Evolutionary conservation across 805 yeast species (phyloP), one percentile per base, ranked within the genome.

Genomic region (Saturnispora bothae): DNA sequence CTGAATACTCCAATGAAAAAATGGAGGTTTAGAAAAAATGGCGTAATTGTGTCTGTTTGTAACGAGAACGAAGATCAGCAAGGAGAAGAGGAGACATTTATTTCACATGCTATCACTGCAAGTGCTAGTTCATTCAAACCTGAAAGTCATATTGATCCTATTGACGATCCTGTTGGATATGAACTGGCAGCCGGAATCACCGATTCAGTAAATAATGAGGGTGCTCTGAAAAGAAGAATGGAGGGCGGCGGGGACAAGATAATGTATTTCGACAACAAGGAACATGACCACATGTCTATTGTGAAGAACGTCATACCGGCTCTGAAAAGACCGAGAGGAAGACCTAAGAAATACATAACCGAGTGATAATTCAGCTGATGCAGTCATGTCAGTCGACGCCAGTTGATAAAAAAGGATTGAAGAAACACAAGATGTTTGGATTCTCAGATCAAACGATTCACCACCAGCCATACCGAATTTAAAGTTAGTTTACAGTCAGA

Each of bases 21-120:
- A 28, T 56, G 61, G 60, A 47, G 51, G 23, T 55, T 47, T 40
- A 56, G 54, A 35, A 57, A 55, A 29, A 57, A 53, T 41, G 61
- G 62, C 7, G 42, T 48, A 14, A 50, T 57, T 15, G 47, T 54
- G 10, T 43, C 46, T 29, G 61, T 56, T 10, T 51, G 10, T 26
- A 26, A 26, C 15, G 10, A 22, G 7, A 22, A 22, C 25, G 25
- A 22, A 22, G 25, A 22, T 10, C 10, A 22, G 10, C 10, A 22
- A 22, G 25, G 10, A 22, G 25, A 22, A 22, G 25, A 22, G 10
- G 25, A 22, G 10, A 10, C 7, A 22, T 7, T 8, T 8, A 10
- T 8, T 8, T 7, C 7, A 10, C 7, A 22, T 22, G 25, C 7
- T 22, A 10, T 10, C 7, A 10, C 7, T 22, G 7, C 7, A 7